phyloP scores from a whole-genome alignment of 148 eudicot genomes.

The Linanthus parryae region DNA sequence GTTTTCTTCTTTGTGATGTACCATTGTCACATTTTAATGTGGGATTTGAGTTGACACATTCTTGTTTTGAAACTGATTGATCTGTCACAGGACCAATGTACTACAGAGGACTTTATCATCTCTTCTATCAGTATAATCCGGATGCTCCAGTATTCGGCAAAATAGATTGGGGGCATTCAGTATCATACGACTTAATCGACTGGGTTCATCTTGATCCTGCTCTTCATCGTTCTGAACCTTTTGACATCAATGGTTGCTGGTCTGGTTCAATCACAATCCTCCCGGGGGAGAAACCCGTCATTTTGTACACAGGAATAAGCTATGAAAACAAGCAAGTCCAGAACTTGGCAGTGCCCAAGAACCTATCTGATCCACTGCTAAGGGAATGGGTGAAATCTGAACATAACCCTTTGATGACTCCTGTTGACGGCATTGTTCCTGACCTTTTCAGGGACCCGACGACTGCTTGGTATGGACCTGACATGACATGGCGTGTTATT shows the following conservation, averaged over 20 bases:
- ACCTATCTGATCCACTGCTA: conserved; percentile 43
- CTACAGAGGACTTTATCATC: conserved; percentile 27
- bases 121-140: conserved; percentile 33
- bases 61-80: not conserved
- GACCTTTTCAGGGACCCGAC: conserved; percentile 11
- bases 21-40: too few species aligned
- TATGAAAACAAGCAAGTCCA: conserved; percentile 18
- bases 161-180: conserved; percentile 34
- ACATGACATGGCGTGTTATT: not conserved
- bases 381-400: conserved; percentile 41
- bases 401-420: conserved; percentile 31
- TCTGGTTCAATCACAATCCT: conserved; percentile 52
- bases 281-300: conserved; percentile 30
- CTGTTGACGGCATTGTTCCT: not conserved
- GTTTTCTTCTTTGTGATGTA: not conserved
- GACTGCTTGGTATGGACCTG: not conserved
- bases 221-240: conserved; percentile 27
- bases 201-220: conserved; percentile 44
- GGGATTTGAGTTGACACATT: not conserved
- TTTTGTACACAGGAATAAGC: conserved; percentile 36
- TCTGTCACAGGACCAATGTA: conserved; percentile 23
- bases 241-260: conserved; percentile 45
- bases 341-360: conserved; percentile 41
- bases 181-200: conserved; percentile 47
- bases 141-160: conserved; percentile 13